Percentiles rank a stretch among this genome's conserved stretches.
Evolutionary conservation across 1,284 basidiomycete species (phyloP).

Genomic region (Boletellus deceptivus): DNA sequence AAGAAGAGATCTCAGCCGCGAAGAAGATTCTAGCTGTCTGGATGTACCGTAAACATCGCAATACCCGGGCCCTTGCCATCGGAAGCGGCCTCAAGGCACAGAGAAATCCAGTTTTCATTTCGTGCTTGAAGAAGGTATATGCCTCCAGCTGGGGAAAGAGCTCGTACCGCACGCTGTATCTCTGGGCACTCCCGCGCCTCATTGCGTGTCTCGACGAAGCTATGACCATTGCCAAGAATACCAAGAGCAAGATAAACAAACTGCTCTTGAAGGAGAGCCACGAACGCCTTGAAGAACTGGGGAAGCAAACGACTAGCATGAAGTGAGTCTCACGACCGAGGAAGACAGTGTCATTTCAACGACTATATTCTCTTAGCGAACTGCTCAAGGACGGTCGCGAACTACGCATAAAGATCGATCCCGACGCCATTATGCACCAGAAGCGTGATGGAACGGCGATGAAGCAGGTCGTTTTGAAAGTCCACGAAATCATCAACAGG

Average conservation of each 20-base stretch:
- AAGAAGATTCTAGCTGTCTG: slow-evolving; percentile 16
- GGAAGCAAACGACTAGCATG: slow-evolving; percentile 30
- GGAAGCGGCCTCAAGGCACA: slow-evolving; percentile 28
- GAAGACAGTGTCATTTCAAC: background rate
- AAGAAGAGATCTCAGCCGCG: slow-evolving; percentile 18
- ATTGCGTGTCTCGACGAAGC: slow-evolving; percentile 44
- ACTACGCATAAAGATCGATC: slow-evolving; percentile 30
- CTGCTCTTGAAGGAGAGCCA: slow-evolving; percentile 15
- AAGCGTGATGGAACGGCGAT: slow-evolving; percentile 16
- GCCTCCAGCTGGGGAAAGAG: slow-evolving; percentile 36
- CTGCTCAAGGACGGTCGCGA: slow-evolving; percentile 19
- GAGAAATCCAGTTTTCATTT: slow-evolving; percentile 30
- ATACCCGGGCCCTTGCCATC: slow-evolving; percentile 23
- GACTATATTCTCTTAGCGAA: slow-evolving; percentile 15
- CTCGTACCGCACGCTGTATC: no score
- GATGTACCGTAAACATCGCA: slow-evolving; percentile 24
- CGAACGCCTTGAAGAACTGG: background rate
- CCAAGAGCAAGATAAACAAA: slow-evolving; percentile 37
- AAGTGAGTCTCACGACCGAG: slow-evolving; percentile 25
- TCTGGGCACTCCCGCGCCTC: slow-evolving; percentile 42
- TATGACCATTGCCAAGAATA: slow-evolving; percentile 25
- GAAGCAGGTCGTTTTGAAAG: slow-evolving; percentile 23
- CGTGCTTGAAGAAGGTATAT: slow-evolving; percentile 34
- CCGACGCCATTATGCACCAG: slow-evolving; percentile 27
- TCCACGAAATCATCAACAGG: slow-evolving; percentile 24